Evolutionary conservation across 805 yeast species (phyloP).

Genomic region (Wickerhamiella dianesei): DNA sequence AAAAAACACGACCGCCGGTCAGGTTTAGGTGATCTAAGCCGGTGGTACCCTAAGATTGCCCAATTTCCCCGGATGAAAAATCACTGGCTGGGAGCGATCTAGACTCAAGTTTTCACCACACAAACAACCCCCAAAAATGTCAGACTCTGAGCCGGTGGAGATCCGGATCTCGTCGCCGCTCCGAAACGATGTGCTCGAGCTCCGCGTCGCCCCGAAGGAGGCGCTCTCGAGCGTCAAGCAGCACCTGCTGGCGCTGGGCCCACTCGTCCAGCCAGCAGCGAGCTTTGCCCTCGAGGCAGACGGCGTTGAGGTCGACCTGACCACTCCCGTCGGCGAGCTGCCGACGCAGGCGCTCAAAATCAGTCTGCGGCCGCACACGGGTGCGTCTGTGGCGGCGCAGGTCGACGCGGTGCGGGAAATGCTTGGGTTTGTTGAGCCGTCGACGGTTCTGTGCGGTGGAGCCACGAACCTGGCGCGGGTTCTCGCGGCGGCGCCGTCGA

Average conservation of each 20-base stretch:
- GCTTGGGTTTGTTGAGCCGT: constrained; percentile 32
- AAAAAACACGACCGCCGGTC: too few relatives aligned
- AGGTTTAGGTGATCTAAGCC: background rate
- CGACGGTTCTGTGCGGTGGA: constrained; percentile 33
- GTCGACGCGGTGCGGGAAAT: constrained; percentile 50
- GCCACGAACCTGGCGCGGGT: constrained; percentile 35
- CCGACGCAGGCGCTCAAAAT: constrained; percentile 18
- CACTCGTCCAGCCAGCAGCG: constrained; percentile 44
- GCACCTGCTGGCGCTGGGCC: constrained; percentile 43
- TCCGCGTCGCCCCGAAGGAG: constrained; percentile 28
- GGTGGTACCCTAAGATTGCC: too few relatives aligned
- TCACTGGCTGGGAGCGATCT: too few relatives aligned
- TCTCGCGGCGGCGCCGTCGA: constrained; percentile 8
- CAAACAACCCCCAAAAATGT: background rate
- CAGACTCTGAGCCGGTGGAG: background rate
- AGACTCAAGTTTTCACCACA: background rate
- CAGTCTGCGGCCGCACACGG: constrained; percentile 45
- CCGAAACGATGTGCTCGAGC: constrained; percentile 15
- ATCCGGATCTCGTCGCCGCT: constrained; percentile 14
- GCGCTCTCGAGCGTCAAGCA: constrained; percentile 44
- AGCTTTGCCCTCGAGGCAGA: constrained; percentile 37
- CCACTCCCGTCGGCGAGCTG: constrained; percentile 7
- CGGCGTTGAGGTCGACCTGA: constrained; percentile 27
- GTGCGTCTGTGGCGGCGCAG: constrained; percentile 48
- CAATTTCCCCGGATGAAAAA: background rate